phyloP scores from a whole-genome alignment of 352 stramenopile species.

The Phytophthora ramorum region DNA sequence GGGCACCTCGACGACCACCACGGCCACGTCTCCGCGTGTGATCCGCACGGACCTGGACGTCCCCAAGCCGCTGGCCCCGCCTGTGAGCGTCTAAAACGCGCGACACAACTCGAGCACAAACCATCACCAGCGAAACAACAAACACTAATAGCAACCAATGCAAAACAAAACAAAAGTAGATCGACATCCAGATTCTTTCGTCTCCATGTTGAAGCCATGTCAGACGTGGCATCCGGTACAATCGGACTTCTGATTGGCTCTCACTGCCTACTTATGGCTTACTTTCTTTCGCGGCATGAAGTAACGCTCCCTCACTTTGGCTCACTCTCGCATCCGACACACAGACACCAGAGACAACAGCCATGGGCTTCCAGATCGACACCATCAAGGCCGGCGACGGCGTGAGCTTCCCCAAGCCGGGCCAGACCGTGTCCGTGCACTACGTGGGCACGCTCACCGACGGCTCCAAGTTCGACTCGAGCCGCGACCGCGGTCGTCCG shows the following conservation, averaged over 20 bases:
- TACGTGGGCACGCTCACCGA: conserved; percentile 80
- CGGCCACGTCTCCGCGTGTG: conserved; percentile 65
- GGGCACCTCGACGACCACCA: conserved; percentile 26
- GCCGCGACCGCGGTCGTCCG: conserved; percentile 71
- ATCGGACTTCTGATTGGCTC: conserved; percentile 7
- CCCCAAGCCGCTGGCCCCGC: conserved; percentile 61
- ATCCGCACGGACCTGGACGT: conserved; percentile 71
- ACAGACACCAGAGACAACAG: conserved; percentile 11
- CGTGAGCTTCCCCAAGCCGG: conserved; percentile 75
- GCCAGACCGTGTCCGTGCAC: conserved; percentile 79
- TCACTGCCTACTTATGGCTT: conserved; percentile 10
- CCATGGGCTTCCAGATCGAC: conserved; percentile 71
- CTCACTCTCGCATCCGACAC: conserved; percentile 17
- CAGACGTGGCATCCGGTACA: conserved; percentile 6
- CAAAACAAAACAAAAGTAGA: conserved; percentile 7
- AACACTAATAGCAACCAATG: neutral
- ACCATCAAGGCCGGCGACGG: conserved; percentile 84
- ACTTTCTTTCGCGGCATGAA: conserved; percentile 6
- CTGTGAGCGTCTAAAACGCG: conserved; percentile 66
- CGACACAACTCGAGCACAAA: neutral
- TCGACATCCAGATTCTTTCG: too few species aligned
- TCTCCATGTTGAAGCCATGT: conserved; percentile 25
- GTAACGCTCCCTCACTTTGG: conserved; percentile 3
- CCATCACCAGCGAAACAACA: neutral
- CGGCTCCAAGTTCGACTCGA: conserved; percentile 88